Conservation (phyloP, 179 eudicot species). For the Nepenthes alata region DNA sequence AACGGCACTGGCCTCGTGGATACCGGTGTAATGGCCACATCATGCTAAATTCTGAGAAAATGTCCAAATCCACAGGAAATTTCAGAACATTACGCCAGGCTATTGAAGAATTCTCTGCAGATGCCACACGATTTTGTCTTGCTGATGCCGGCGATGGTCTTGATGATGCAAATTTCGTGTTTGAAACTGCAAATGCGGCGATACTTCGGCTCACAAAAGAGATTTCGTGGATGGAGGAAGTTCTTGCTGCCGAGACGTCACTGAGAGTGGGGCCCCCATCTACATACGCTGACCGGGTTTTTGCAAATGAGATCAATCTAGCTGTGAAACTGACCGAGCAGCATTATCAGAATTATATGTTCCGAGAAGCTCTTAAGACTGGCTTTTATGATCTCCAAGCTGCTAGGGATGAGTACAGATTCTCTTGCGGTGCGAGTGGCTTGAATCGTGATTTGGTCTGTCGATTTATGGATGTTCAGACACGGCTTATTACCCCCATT, state of each 20-base stretch:
- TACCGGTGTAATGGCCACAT: constrained; percentile 85
- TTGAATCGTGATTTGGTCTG: constrained; percentile 54
- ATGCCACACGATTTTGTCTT: constrained; percentile 73
- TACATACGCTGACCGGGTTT: constrained; percentile 69
- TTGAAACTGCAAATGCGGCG: constrained; percentile 87
- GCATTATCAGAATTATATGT: constrained; percentile 55
- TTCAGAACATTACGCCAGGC: constrained; percentile 63
- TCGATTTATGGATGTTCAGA: constrained; percentile 63
- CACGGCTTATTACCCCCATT: constrained; percentile 72
- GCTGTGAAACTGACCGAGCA: constrained; percentile 57
- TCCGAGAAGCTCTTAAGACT: constrained; percentile 76
- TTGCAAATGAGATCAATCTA: constrained; percentile 74
- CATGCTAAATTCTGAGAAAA: constrained; percentile 70
- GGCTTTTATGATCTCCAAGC: constrained; percentile 88
- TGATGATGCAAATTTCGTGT: constrained; percentile 88
- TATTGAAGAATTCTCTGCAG: constrained; percentile 71
- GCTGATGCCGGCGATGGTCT: constrained; percentile 96
- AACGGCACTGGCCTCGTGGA: constrained; percentile 75
- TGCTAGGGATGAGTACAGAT: constrained; percentile 78
- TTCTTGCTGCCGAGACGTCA: constrained; percentile 46
- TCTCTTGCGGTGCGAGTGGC: constrained; percentile 62
- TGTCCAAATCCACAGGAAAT: constrained; percentile 92
- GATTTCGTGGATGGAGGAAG: constrained; percentile 77
- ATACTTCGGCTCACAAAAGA: constrained; percentile 77
- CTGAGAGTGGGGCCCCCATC: constrained; percentile 46